A percentile compares a stretch with the other conserved stretches of the same genome.
These are phyloP conservation scores for Melanomma pulvis-pyrius DNA, from an alignment of 495 filamentous ascomycete genomes.

Conservation along the genomic window DNA sequence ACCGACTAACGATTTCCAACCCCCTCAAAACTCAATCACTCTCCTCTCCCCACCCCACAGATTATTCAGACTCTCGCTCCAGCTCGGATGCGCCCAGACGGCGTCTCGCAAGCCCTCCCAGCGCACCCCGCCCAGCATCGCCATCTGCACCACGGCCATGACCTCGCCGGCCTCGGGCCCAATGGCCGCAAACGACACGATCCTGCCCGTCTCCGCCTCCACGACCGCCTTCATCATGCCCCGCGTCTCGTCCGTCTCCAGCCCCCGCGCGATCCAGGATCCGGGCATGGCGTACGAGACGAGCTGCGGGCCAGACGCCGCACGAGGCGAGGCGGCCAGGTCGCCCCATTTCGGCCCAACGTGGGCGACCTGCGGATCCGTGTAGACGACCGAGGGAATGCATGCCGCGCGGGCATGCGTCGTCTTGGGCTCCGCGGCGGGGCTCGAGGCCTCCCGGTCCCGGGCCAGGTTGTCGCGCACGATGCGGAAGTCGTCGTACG, in stretches of 20 bases:
- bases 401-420: slow-evolving; percentile 41
- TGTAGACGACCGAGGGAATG: slow-evolving; percentile 57
- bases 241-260: slow-evolving; percentile 56
- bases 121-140: slow-evolving; percentile 52
- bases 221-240: slow-evolving; percentile 59
- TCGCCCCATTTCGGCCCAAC: slow-evolving; percentile 51
- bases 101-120: slow-evolving; percentile 50
- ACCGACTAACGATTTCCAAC: not conserved
- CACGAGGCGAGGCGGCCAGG: slow-evolving; percentile 25
- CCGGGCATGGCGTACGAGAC: slow-evolving; percentile 55
- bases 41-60: slow-evolving; percentile 44
- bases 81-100: slow-evolving; percentile 55
- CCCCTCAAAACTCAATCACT: slow-evolving; percentile 36
- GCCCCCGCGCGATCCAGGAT: slow-evolving; percentile 53
- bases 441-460: slow-evolving; percentile 16
- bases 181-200: slow-evolving; percentile 55
- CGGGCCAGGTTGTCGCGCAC: slow-evolving; percentile 47
- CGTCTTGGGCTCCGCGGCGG: slow-evolving; percentile 15
- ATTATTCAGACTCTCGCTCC: slow-evolving; percentile 57
- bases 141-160: slow-evolving; percentile 56
- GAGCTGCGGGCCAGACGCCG: slow-evolving; percentile 39
- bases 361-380: slow-evolving; percentile 57
- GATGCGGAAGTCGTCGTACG: slow-evolving; percentile 60
- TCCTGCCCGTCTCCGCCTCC: slow-evolving; percentile 48
- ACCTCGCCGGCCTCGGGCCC: slow-evolving; percentile 58